A percentile compares a stretch with the other conserved stretches of the same genome.
phyloP scores from a whole-genome alignment of 106 monocot species.

The Phalaenopsis aphrodite region DNA sequence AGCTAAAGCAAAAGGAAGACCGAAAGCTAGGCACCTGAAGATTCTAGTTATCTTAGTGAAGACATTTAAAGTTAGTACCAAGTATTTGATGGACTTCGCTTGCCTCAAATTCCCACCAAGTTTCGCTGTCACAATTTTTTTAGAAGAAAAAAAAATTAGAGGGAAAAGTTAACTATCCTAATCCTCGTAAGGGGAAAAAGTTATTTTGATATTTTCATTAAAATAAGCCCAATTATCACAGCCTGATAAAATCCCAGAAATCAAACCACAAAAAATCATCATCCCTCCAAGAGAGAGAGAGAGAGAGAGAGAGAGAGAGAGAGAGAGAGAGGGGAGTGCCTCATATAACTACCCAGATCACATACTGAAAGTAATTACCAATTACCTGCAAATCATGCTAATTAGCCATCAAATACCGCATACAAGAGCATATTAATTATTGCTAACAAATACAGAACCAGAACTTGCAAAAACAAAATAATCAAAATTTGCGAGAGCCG shows the following conservation, averaged over 20 bases:
- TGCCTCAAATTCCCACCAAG: neutral
- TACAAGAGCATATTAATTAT: neutral
- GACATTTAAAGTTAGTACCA: neutral
- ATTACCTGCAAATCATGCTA: neutral
- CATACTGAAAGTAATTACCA: neutral
- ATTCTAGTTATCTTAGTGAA: neutral
- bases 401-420: neutral
- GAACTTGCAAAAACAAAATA: neutral
- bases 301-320: neutral
- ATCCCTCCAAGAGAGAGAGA: neutral
- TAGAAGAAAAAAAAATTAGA: neutral
- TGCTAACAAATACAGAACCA: neutral
- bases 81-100: no score
- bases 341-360: neutral
- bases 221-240: neutral
- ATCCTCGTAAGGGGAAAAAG: neutral
- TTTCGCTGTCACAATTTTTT: neutral
- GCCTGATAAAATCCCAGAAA: neutral
- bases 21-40: neutral
- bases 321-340: neutral
- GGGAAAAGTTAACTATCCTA: neutral
- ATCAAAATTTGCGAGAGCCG: neutral
- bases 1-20: constrained; percentile 5
- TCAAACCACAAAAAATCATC: neutral
- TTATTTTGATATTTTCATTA: neutral